Percentiles rank a stretch among this genome's conserved stretches.
Conservation (phyloP, 371 early-diverging fungal genomes). For the Actinomortierella ambigua region DNA sequence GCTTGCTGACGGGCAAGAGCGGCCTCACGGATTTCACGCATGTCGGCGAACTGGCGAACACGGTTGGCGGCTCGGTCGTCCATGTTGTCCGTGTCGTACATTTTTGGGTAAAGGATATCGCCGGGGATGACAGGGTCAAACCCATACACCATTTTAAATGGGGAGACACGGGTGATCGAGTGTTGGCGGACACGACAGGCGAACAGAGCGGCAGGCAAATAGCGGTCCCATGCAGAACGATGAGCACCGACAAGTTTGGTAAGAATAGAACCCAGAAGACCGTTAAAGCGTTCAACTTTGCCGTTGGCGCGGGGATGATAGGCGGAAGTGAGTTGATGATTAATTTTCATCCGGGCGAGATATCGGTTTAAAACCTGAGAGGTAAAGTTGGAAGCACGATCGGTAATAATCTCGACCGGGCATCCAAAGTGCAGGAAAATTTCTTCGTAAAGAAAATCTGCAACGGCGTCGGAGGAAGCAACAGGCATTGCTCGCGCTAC, state of each 20-base stretch:
- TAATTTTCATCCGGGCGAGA: constrained; percentile 5
- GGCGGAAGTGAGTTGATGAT: constrained; percentile 3
- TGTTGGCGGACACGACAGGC: constrained; percentile 18
- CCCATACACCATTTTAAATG: constrained; percentile 27
- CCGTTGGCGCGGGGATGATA: constrained; percentile 35
- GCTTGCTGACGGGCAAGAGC: too few species aligned
- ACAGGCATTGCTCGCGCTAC: constrained; percentile 45
- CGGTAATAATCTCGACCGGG: constrained; percentile 41
- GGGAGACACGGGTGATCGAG: constrained; percentile 12
- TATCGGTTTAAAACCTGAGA: constrained; percentile 8
- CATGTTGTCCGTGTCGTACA: too few species aligned
- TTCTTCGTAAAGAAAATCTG: constrained; percentile 45
- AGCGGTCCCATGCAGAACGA: constrained; percentile 25
- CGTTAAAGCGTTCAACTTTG: constrained; percentile 27
- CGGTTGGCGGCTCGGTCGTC: too few species aligned
- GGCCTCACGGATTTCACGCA: too few species aligned
- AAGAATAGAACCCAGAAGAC: neutral
- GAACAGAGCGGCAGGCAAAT: constrained; percentile 19
- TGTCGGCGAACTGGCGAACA: too few species aligned
- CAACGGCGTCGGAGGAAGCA: constrained; percentile 29
- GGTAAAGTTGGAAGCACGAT: constrained; percentile 45
- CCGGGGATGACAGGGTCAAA: constrained; percentile 20
- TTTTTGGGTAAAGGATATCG: constrained; percentile 1
- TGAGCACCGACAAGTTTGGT: too few species aligned
- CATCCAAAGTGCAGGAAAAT: constrained; percentile 42